phyloP scores from a whole-genome alignment of 495 filamentous ascomycete species.

The Xylaria venustula region DNA sequence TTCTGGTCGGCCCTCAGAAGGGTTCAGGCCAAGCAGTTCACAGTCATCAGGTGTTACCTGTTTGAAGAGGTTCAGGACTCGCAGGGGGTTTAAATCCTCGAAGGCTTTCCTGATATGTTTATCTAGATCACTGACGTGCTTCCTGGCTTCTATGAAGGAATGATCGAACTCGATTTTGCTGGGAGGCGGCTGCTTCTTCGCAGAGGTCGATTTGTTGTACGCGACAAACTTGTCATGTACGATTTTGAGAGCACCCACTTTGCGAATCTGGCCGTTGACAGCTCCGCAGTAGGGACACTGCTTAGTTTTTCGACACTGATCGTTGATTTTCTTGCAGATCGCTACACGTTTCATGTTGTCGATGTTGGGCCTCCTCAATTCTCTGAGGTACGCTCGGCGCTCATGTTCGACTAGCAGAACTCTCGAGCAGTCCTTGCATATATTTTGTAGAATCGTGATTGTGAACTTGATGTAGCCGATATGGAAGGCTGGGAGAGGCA shows the following conservation, averaged over 20 bases:
- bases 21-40: conserved; percentile 85
- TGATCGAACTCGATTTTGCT: conserved; percentile 80
- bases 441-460: conserved; percentile 82
- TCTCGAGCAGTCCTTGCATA: conserved; percentile 84
- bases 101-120: conserved; percentile 86
- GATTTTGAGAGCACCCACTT: conserved; percentile 82
- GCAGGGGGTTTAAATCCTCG: conserved; percentile 89
- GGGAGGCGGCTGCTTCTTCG: conserved; percentile 74
- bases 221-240: conserved; percentile 88
- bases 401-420: conserved; percentile 78
- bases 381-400: conserved; percentile 66
- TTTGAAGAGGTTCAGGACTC: conserved; percentile 86
- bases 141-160: conserved; percentile 75
- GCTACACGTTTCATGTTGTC: conserved; percentile 78
- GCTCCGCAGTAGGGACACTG: conserved; percentile 71
- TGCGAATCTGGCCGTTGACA: conserved; percentile 86
- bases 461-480: conserved; percentile 93
- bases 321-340: conserved; percentile 82
- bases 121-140: conserved; percentile 75
- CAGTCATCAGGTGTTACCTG: conserved; percentile 82
- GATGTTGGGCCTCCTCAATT: conserved; percentile 75
- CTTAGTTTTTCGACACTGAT: conserved; percentile 82
- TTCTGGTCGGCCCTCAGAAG: conserved; percentile 83
- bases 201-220: conserved; percentile 81
- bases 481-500: conserved; percentile 89